Conservation (phyloP, 2,329 filamentous ascomycete genomes). For the Colletotrichum phormii region DNA sequence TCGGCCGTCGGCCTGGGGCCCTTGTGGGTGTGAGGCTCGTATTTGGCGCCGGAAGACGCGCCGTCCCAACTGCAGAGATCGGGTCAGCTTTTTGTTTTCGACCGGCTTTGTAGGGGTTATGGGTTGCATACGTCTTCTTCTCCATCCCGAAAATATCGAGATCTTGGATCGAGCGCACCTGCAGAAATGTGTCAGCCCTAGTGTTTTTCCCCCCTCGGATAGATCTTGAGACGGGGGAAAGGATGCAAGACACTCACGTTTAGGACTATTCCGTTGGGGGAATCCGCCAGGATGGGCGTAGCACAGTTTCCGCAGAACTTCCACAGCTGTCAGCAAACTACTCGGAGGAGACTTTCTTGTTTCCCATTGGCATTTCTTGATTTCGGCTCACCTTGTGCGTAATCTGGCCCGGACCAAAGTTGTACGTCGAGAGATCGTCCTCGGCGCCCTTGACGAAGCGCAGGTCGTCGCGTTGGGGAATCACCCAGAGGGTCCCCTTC, state of each 20-base stretch:
- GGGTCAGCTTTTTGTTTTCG: conserved; percentile 13
- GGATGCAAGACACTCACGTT: conserved; percentile 51
- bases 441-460: conserved; percentile 59
- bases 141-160: conserved; percentile 56
- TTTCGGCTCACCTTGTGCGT: conserved; percentile 55
- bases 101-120: not conserved
- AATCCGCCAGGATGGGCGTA: conserved; percentile 52
- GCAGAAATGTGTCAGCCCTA: conserved; percentile 9
- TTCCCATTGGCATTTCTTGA: not conserved
- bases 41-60: conserved; percentile 44
- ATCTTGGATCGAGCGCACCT: conserved; percentile 57
- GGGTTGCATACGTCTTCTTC: conserved; percentile 46
- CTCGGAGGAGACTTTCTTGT: not conserved
- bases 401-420: conserved; percentile 52
- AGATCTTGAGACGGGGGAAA: not conserved
- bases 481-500: conserved; percentile 57
- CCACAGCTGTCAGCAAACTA: not conserved
- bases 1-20: conserved; percentile 53
- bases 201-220: not conserved
- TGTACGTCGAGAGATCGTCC: conserved; percentile 55
- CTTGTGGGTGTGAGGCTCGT: conserved; percentile 50
- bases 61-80: conserved; percentile 52
- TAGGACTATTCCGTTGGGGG: conserved; percentile 47
- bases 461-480: conserved; percentile 47
- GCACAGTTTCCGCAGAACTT: conserved; percentile 68